Evolutionary conservation across 768 basidiomycete genomes (phyloP), one percentile per base, ranked within the genome.

Genomic region (Cystofilobasidium bisporidii): DNA sequence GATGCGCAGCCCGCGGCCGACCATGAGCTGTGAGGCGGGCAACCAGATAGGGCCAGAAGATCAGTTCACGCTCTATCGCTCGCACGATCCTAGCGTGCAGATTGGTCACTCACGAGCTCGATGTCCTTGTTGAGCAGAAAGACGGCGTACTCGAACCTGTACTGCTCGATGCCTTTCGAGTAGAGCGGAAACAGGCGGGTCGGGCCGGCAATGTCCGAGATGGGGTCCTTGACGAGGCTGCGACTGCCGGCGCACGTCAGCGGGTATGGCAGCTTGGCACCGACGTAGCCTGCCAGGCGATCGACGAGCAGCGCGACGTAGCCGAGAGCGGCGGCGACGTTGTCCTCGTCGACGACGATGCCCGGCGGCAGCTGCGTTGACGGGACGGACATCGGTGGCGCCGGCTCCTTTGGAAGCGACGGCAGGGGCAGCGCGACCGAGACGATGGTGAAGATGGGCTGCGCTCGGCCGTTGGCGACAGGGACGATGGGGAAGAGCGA

Each of bases 101-200:
- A n/a, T n/a, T n/a, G n/a, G n/a, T n/a, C n/a, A 50, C 82, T 69
- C 71, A 93, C 92, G 83, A 92, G 81, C 79, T 99, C 94, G 71
- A 99, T 92, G 77, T 99, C 82, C 78, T 98, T 99, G 80, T 99
- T 99, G 38, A 98, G 81, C 48, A 99, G 78, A 77, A 92, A 98
- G 5, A 98, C 94, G 4, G 86, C 96, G 79, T 98, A 99, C 77
- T 98, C 94, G 74, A 94, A 99, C 30, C 96, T 83, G 78, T 97
- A 98, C 50, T 87, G 88, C 75, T 98, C 96, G 67, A 97, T 93
- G 6, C 93, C 92, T 78, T 84, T 89, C 1, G 89, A 86, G 77
- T 91, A 99, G 36, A 99, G 79, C 22, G 96, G 96, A 76, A 98
- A 99, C 91, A 91, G 88, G 76, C 94, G 81, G 30, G 65, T 66